phyloP scores from a whole-genome alignment of 164 flowering plant species.

The Dillenia suffruticosa region DNA sequence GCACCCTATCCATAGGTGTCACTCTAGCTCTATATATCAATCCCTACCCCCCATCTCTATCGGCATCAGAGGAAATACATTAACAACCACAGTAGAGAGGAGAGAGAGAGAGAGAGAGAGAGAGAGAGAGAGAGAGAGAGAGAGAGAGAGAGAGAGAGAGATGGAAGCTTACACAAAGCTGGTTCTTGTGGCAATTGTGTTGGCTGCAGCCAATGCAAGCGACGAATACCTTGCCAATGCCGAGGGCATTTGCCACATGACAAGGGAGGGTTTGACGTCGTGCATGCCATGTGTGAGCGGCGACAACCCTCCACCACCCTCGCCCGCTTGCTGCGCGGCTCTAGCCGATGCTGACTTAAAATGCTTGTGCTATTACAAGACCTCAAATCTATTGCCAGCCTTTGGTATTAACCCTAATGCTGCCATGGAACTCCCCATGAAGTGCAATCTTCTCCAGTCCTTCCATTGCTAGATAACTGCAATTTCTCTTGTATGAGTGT shows the following conservation, averaged over 20 bases:
- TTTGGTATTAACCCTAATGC: slow-evolving; percentile 34
- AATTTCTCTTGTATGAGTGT: too few relatives aligned
- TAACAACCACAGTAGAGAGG: too few relatives aligned
- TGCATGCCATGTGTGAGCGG: slow-evolving; percentile 39
- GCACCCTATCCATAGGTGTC: too few relatives aligned
- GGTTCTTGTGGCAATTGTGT: slow-evolving; percentile 7
- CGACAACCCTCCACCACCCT: slow-evolving; percentile 19
- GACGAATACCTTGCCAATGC: neutral
- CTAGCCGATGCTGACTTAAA: slow-evolving; percentile 26
- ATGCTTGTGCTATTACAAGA: slow-evolving; percentile 40
- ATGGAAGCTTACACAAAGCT: slow-evolving; percentile 19
- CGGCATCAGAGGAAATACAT: too few relatives aligned
- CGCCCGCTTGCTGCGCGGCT: slow-evolving; percentile 35
- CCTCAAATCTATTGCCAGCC: slow-evolving; percentile 15
- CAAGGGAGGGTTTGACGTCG: slow-evolving; percentile 16
- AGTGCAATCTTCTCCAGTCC: slow-evolving; percentile 24
- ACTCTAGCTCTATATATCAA: neutral
- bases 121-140: too few relatives aligned
- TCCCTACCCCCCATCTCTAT: neutral
- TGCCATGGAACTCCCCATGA: slow-evolving; percentile 45
- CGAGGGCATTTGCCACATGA: slow-evolving; percentile 26
- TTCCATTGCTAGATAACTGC: slow-evolving; percentile 6
- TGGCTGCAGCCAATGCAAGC: slow-evolving; percentile 7
- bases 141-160: neutral
- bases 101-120: too few relatives aligned